Evolutionary conservation across 192 early-diverging fungal genomes (phyloP).

Genomic region (Diversispora eburnea): DNA sequence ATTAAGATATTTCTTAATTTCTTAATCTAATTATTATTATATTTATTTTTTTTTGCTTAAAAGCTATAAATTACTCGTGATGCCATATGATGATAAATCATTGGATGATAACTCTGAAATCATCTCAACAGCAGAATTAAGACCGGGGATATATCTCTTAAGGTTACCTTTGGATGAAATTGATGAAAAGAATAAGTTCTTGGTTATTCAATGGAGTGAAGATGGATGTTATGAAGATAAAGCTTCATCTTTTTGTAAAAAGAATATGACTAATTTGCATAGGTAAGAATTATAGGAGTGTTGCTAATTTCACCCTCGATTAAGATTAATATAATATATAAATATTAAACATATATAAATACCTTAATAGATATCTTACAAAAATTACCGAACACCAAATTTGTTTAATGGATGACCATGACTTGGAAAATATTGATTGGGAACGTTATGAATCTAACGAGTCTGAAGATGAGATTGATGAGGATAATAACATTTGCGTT

Average conservation of each 20-base stretch:
- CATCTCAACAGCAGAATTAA: not conserved
- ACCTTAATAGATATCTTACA: slow-evolving; percentile 15
- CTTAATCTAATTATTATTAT: not conserved
- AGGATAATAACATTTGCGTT: not conserved
- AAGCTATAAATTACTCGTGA: not conserved
- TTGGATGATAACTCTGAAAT: not conserved
- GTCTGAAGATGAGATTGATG: not conserved
- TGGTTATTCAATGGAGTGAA: slow-evolving; percentile 30
- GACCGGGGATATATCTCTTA: not conserved
- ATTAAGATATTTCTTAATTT: not conserved
- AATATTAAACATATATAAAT: not conserved
- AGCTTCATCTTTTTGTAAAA: slow-evolving; percentile 17
- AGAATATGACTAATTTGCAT: slow-evolving; percentile 32
- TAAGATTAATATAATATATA: not conserved
- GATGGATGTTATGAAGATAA: slow-evolving; percentile 27
- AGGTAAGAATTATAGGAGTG: not conserved
- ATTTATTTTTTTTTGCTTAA: not conserved
- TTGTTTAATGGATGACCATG: slow-evolving; percentile 21
- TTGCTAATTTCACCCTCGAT: not conserved
- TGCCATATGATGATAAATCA: not conserved
- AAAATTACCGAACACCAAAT: slow-evolving; percentile 27
- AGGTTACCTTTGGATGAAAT: not conserved
- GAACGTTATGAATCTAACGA: not conserved
- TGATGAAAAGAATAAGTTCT: too few species aligned
- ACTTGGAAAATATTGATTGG: slow-evolving; percentile 23